A percentile compares a stretch with the other conserved stretches of the same genome.
Conservation (phyloP, 441 rosid genomes). For the Iberis amara region DNA sequence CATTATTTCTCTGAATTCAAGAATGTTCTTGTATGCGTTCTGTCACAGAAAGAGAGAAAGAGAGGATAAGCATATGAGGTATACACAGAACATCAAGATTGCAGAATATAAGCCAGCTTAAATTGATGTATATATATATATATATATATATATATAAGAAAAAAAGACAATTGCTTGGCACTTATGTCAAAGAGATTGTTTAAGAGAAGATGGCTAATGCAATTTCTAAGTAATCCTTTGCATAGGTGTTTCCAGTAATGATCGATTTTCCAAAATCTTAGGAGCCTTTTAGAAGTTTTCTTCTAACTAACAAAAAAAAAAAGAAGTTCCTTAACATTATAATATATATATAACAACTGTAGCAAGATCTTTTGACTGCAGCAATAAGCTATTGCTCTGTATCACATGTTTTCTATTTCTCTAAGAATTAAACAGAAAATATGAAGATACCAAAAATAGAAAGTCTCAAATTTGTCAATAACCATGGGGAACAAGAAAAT, state of each 20-base stretch:
- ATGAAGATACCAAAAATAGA: slow-evolving; percentile 2
- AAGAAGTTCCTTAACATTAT: neutral
- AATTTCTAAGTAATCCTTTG: slow-evolving; percentile 23
- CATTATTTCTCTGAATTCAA: slow-evolving; percentile 33
- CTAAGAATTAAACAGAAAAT: neutral
- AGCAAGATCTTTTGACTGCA: slow-evolving; percentile 10
- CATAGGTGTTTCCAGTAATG: slow-evolving; percentile 11
- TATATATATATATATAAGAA: neutral
- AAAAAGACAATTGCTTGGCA: slow-evolving; percentile 14
- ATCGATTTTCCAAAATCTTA: slow-evolving; percentile 23
- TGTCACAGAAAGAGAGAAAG: slow-evolving; percentile 12
- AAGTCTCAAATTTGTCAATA: neutral
- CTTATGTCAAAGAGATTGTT: slow-evolving; percentile 6
- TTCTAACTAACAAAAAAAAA: slow-evolving; percentile 2
- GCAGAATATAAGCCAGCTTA: slow-evolving; percentile 4
- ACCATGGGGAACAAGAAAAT: neutral
- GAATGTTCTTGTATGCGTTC: slow-evolving; percentile 1
- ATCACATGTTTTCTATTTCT: slow-evolving; percentile 20
- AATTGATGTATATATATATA: neutral
- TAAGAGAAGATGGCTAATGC: too few species aligned
- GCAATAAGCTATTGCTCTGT: slow-evolving; percentile 23
- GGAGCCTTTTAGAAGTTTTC: slow-evolving; percentile 22
- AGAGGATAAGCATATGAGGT: neutral
- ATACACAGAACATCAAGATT: slow-evolving; percentile 27
- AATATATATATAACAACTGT: neutral